phyloP scores from a whole-genome alignment of 148 eudicot species.

The Dianthus caryophyllus region DNA sequence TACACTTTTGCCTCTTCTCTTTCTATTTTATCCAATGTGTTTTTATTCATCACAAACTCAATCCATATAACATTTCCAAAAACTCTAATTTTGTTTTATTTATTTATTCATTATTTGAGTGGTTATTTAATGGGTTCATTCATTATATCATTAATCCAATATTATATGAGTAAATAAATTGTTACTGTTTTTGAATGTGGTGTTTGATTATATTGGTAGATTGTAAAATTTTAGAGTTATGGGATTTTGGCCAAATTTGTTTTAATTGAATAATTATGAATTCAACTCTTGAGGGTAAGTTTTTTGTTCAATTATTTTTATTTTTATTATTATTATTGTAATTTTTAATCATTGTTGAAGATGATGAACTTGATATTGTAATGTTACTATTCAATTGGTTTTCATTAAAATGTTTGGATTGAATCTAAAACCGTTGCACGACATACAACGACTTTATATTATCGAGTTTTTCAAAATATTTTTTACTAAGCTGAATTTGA shows the following conservation, averaged over 20 bases:
- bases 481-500: too few relatives aligned
- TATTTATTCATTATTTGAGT: neutral
- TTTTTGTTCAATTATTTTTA: constrained; percentile 10
- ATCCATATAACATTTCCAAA: too few relatives aligned
- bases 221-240: constrained; percentile 28
- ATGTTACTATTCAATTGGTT: neutral
- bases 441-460: too few relatives aligned
- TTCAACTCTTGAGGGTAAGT: constrained; percentile 54
- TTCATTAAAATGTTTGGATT: neutral
- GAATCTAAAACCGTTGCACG: too few relatives aligned
- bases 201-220: constrained; percentile 16
- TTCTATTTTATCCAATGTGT: neutral
- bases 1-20: neutral
- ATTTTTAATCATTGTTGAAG: neutral
- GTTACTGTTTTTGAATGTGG: constrained; percentile 8
- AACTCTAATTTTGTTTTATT: neutral
- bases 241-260: constrained; percentile 15
- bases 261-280: constrained; percentile 34
- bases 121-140: neutral
- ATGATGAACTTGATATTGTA: constrained; percentile 1
- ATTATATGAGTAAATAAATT: neutral
- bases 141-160: neutral
- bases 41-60: neutral
- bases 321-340: neutral
- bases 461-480: neutral